Evolutionary conservation across 257 asterid species (phyloP).

Genomic region (Salvia miltiorrhiza): DNA sequence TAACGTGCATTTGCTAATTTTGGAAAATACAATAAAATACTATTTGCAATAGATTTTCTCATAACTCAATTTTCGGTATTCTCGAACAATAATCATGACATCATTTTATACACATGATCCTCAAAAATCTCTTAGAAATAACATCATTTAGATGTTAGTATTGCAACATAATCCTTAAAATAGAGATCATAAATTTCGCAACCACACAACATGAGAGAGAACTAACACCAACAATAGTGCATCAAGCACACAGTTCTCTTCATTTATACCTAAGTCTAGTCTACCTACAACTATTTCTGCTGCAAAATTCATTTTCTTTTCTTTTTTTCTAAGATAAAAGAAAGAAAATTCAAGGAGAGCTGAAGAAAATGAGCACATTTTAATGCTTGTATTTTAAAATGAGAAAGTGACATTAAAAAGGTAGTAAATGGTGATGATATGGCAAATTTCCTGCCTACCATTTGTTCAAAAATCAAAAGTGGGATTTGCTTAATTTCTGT

Average conservation of each 20-base stretch:
- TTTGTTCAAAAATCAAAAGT: not conserved
- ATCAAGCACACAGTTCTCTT: not conserved
- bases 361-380: not conserved
- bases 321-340: not conserved
- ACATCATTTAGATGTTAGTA: not conserved
- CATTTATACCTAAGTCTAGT: conserved; percentile 6
- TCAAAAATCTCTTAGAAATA: not conserved
- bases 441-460: conserved; percentile 17
- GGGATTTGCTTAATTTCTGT: conserved; percentile 12
- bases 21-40: not conserved
- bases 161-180: not conserved
- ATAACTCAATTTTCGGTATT: too few relatives aligned
- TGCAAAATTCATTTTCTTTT: not conserved
- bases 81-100: too few relatives aligned
- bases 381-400: not conserved
- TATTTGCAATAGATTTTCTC: not conserved
- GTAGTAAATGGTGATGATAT: conserved; percentile 6
- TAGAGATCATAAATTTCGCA: not conserved
- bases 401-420: conserved; percentile 1
- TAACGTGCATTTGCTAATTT: not conserved
- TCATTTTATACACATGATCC: not conserved
- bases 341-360: not conserved
- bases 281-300: not conserved
- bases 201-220: not conserved
- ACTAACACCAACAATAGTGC: conserved; percentile 20